Evolutionary conservation across 2,329 filamentous ascomycete species (phyloP).

Genomic region (Aspergillus candidus): DNA sequence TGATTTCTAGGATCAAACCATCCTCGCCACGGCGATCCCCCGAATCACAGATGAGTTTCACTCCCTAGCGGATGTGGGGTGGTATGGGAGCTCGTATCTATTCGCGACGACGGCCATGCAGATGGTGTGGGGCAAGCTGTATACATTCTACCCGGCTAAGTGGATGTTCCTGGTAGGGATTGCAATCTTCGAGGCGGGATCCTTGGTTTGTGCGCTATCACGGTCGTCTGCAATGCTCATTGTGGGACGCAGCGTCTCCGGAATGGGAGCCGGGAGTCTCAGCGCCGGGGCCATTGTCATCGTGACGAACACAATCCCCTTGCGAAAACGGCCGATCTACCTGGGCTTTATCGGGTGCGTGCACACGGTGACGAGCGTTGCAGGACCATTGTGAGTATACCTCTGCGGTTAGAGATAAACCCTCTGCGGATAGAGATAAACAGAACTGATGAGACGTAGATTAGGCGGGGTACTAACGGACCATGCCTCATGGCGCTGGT

Average conservation of each 20-base stretch:
- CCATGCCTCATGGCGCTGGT: constrained; percentile 9
- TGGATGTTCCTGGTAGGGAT: too few species aligned
- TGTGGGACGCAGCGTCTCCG: constrained; percentile 2
- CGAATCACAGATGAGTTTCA: too few species aligned
- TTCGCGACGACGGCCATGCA: too few species aligned
- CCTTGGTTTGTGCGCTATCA: constrained; percentile 1
- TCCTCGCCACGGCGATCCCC: too few species aligned
- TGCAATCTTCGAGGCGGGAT: constrained; percentile 3
- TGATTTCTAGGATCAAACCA: too few species aligned
- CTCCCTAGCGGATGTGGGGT: too few species aligned
- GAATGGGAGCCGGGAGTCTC: constrained; percentile 4
- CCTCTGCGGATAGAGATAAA: background rate
- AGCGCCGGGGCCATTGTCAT: background rate
- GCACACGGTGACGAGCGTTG: too few species aligned
- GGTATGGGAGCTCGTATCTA: too few species aligned
- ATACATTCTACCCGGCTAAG: too few species aligned
- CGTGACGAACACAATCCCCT: background rate
- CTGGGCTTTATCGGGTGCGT: too few species aligned
- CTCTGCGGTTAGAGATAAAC: background rate
- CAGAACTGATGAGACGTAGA: background rate
- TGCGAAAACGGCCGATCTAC: background rate
- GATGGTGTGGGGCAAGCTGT: too few species aligned
- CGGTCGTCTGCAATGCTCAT: constrained; percentile 1
- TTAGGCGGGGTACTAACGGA: constrained; percentile 4
- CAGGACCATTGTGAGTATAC: background rate